These are phyloP conservation scores for Roridomyces roridus DNA, from an alignment of 768 basidiomycete genomes.

Conservation along the genomic window DNA sequence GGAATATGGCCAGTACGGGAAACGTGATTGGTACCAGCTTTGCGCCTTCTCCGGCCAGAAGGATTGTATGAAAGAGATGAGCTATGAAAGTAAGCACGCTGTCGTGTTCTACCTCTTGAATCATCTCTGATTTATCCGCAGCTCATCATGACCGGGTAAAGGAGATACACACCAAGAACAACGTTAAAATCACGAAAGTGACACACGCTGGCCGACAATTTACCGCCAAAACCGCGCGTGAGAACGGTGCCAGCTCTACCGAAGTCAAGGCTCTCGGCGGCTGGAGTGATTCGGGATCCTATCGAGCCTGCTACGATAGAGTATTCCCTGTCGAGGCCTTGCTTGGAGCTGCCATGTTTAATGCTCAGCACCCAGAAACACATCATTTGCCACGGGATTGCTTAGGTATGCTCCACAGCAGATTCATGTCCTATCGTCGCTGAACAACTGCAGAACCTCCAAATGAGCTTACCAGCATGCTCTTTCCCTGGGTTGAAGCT, in stretches of 20 bases:
- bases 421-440: background rate
- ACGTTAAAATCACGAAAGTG: slow-evolving; percentile 32
- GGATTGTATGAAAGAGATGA: background rate
- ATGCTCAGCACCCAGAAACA: slow-evolving; percentile 28
- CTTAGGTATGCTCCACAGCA: slow-evolving; percentile 25
- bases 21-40: slow-evolving; percentile 33
- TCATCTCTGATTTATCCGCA: slow-evolving; percentile 2
- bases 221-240: slow-evolving; percentile 32
- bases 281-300: slow-evolving; percentile 34
- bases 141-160: slow-evolving; percentile 33
- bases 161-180: slow-evolving; percentile 28
- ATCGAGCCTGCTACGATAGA: slow-evolving; percentile 33
- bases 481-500: slow-evolving; percentile 36
- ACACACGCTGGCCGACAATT: slow-evolving; percentile 34
- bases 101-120: background rate
- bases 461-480: background rate
- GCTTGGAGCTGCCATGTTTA: slow-evolving; percentile 37
- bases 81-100: background rate
- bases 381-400: slow-evolving; percentile 28
- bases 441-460: slow-evolving; percentile 28
- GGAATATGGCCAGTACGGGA: slow-evolving; percentile 31
- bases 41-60: slow-evolving; percentile 27
- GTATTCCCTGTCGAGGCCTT: slow-evolving; percentile 33
- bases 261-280: slow-evolving; percentile 38
- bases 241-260: slow-evolving; percentile 30